phyloP scores from a whole-genome alignment of 1,284 basidiomycete genomes.

The Malassezia nana region DNA sequence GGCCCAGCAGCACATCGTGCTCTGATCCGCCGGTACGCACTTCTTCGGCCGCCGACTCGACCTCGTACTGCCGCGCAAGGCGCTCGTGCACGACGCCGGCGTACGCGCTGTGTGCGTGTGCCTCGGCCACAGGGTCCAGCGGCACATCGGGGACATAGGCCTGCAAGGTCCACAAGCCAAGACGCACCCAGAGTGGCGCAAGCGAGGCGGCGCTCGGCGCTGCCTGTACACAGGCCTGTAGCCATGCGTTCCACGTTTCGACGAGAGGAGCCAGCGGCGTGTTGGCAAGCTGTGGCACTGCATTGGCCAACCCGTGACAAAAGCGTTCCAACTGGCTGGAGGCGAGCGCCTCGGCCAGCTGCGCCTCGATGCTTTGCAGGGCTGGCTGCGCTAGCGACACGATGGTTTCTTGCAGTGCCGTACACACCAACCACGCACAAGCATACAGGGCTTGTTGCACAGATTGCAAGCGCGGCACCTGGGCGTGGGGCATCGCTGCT shows the following conservation, averaged over 20 bases:
- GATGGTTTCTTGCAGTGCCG: background rate
- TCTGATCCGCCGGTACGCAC: conserved; percentile 58
- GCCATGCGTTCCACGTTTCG: conserved; percentile 6
- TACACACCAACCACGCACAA: background rate
- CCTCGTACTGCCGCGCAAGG: conserved; percentile 55
- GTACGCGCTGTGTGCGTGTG: conserved; percentile 55
- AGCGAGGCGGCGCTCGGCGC: background rate
- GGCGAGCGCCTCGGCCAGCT: background rate
- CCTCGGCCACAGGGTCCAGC: conserved; percentile 71
- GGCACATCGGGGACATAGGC: conserved; percentile 79
- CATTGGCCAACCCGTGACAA: background rate
- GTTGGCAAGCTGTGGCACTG: background rate
- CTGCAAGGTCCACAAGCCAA: conserved; percentile 58
- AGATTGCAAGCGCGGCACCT: background rate
- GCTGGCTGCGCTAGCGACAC: background rate
- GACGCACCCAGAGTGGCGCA: conserved; percentile 56
- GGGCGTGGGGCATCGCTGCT: background rate
- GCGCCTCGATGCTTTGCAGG: background rate
- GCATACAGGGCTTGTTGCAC: background rate
- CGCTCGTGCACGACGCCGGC: conserved; percentile 48
- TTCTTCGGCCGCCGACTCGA: conserved; percentile 58
- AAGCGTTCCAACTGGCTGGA: no score
- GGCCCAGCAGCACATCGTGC: conserved; percentile 53
- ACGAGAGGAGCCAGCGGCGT: background rate
- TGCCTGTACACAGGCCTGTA: background rate